Base-by-base conservation (phyloP, 805 yeast genomes). In the Alloascoidea hylecoeti region DNA sequence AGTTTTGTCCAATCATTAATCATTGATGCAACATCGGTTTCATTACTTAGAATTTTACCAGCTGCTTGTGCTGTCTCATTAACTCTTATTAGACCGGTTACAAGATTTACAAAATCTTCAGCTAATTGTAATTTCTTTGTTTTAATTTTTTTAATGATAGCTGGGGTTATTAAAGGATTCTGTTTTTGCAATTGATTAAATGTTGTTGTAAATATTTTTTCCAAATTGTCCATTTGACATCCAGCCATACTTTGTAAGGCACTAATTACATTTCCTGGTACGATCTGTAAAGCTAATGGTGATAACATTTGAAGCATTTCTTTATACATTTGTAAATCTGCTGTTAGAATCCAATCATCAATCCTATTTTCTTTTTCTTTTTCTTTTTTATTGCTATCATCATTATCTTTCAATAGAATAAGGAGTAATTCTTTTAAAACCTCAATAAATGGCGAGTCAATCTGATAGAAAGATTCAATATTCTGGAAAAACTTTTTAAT, bases 301-400 rank as follows among this genome's bases (percentile, higher is more conserved):
- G 78, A 67, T 43, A 84, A 56, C 68, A 77, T 66, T 45, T 69
- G 70, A 16, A 77, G 61, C 47, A 71, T 56, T 23, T 64, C 62
- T 41, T 53, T 52, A 9, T 2, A 37, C 50, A 68, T n/a, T 56
- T 2, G 63, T n/a, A n/a, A n/a, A n/a, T n/a, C n/a, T n/a, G n/a
- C n/a, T n/a, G n/a, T n/a, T n/a, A n/a, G n/a, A n/a, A n/a, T n/a
- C n/a, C n/a, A n/a, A n/a, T n/a, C n/a, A n/a, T n/a, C n/a, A n/a
- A n/a, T n/a, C n/a, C n/a, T n/a, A n/a, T n/a, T n/a, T n/a, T n/a
- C n/a, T n/a, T n/a, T n/a, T n/a, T 9, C 9, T 9, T 23, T 23
- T 9, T 9, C n/a, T 9, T 23, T n/a, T 9, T 23, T 23, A 23
- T 23, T 23, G 9, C n/a, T n/a, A n/a, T 23, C n/a, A 9, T 23